Conservation (phyloP, 306 rosid species). For the Quillaja saponaria region DNA sequence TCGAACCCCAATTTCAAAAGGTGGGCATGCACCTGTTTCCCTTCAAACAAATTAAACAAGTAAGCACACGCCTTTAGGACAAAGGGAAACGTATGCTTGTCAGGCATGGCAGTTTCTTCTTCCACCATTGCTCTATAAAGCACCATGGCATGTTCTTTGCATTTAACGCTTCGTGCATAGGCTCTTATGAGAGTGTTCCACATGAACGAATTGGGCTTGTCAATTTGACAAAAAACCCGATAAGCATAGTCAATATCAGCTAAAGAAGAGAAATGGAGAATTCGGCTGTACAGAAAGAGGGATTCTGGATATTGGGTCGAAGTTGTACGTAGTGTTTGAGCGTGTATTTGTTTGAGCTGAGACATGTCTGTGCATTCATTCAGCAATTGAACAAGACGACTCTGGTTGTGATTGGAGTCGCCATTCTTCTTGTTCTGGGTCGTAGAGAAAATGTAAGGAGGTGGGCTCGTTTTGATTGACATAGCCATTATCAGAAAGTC, state of each 20-base stretch:
- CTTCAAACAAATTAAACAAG: conserved; percentile 57
- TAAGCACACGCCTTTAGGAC: conserved; percentile 75
- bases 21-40: conserved; percentile 68
- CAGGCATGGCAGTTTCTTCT: conserved; percentile 47
- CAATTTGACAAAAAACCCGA: conserved; percentile 50
- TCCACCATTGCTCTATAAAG: conserved; percentile 53
- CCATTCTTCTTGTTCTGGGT: too few relatives aligned
- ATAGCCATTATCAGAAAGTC: too few relatives aligned
- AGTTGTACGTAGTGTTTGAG: conserved; percentile 63
- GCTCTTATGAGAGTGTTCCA: conserved; percentile 83
- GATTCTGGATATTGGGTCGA: conserved; percentile 41
- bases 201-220: conserved; percentile 65
- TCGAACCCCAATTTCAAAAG: conserved; percentile 61
- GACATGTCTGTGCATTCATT: conserved; percentile 40
- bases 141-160: conserved; percentile 41
- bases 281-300: conserved; percentile 49
- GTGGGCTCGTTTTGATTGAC: too few relatives aligned
- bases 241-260: conserved; percentile 52
- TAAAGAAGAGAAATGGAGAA: conserved; percentile 51
- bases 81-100: conserved; percentile 69
- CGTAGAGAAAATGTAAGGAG: too few relatives aligned
- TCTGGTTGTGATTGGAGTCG: conserved; percentile 24
- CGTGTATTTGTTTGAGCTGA: conserved; percentile 71
- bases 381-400: conserved; percentile 50
- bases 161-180: conserved; percentile 52